Evolutionary conservation across 192 early-diverging fungal species (phyloP).

Genomic region (Neocallimastix lanati): DNA sequence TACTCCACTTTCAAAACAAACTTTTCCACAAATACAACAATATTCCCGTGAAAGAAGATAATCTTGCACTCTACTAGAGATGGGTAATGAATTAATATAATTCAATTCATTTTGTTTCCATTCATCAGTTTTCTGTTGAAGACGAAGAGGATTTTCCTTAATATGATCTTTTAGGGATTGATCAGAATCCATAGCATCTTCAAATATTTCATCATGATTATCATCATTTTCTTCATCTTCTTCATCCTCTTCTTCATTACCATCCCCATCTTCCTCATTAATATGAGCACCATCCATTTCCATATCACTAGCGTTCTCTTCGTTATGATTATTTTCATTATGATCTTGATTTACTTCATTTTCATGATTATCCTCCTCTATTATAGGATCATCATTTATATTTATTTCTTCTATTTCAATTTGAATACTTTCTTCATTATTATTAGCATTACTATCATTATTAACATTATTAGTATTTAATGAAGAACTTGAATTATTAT

Average conservation of each 20-base stretch:
- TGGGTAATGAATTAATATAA: background rate
- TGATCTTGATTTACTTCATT: too few species aligned
- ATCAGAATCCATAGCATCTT: too few species aligned
- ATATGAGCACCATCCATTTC: background rate
- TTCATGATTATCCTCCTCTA: too few species aligned
- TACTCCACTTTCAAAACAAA: background rate
- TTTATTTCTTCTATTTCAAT: too few species aligned
- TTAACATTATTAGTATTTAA: too few species aligned
- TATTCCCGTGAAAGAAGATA: background rate
- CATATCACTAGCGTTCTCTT: background rate
- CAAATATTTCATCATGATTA: too few species aligned
- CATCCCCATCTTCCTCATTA: background rate
- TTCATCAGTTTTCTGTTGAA: background rate
- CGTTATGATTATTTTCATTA: too few species aligned
- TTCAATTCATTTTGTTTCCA: background rate
- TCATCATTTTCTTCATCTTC: background rate
- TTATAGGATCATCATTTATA: too few species aligned
- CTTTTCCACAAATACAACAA: background rate
- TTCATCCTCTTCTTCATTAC: background rate
- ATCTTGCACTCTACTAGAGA: background rate
- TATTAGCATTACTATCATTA: too few species aligned
- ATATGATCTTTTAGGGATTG: background rate
- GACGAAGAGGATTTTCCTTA: background rate
- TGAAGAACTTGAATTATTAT: too few species aligned
- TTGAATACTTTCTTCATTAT: too few species aligned